Conservation (phyloP, 257 asterid species). For the Mentha longifolia region DNA sequence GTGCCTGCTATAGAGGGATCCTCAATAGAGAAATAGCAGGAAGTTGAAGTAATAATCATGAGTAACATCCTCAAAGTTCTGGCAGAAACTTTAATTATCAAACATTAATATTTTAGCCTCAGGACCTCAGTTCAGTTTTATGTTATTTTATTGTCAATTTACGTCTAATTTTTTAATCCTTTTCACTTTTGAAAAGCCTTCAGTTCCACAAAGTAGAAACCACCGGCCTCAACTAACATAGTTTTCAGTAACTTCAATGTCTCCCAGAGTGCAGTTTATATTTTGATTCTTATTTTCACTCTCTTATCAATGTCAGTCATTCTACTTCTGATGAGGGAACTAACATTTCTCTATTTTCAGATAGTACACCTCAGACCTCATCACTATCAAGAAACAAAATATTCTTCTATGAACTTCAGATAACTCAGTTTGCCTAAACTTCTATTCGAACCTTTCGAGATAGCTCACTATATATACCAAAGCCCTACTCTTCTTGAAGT, state of each 20-base stretch:
- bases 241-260: slow-evolving; percentile 1
- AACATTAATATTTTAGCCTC: background rate
- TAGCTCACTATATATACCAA: too few species aligned
- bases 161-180: background rate
- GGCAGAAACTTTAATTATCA: background rate
- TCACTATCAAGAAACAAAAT: background rate
- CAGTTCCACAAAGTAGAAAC: background rate
- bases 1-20: slow-evolving; percentile 12
- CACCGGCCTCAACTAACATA: background rate
- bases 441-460: background rate
- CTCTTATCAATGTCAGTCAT: background rate
- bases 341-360: background rate
- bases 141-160: background rate
- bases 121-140: background rate
- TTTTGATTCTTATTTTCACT: background rate
- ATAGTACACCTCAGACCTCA: background rate
- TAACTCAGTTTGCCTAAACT: slow-evolving; percentile 3
- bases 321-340: slow-evolving; percentile 6
- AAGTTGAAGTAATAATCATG: background rate
- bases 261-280: slow-evolving; percentile 10
- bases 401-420: background rate
- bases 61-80: slow-evolving; percentile 3
- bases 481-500: slow-evolving; percentile 1
- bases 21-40: background rate
- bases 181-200: background rate